These are phyloP conservation scores for Apiospora marii DNA, from an alignment of 2,329 filamentous ascomycete genomes.

Conservation along the genomic window DNA sequence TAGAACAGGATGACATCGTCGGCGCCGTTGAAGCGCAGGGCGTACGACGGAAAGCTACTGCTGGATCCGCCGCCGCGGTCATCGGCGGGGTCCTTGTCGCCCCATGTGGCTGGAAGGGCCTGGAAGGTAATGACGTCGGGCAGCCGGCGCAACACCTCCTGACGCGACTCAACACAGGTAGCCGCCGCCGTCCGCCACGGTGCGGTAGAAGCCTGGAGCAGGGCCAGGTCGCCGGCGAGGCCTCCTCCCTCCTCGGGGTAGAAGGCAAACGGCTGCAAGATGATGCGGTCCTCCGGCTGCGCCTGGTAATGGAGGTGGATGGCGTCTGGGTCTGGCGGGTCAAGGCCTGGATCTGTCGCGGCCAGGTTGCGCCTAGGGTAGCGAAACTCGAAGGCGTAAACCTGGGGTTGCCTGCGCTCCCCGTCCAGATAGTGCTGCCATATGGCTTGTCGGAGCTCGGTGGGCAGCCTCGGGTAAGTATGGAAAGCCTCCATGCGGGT, in stretches of 20 bases:
- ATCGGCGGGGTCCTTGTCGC: not conserved
- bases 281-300: not conserved
- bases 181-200: not conserved
- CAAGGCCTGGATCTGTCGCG: not conserved
- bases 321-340: not conserved
- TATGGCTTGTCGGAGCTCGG: not conserved
- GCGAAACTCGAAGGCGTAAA: not conserved
- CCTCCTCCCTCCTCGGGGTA: not conserved
- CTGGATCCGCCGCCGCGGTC: not conserved
- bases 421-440: not conserved
- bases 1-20: not conserved
- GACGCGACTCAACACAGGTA: not conserved
- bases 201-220: not conserved
- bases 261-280: not conserved
- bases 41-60: not conserved
- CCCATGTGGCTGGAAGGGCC: not conserved
- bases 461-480: not conserved
- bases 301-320: not conserved
- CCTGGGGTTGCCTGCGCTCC: not conserved
- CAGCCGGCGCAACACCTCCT: not conserved
- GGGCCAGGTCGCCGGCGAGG: not conserved
- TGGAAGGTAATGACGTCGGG: not conserved
- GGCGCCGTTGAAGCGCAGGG: not conserved
- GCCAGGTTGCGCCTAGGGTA: not conserved
- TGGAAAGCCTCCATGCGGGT: not conserved